phyloP scores from a whole-genome alignment of 2,329 filamentous ascomycete species.

The Lasiodiplodia citricola region DNA sequence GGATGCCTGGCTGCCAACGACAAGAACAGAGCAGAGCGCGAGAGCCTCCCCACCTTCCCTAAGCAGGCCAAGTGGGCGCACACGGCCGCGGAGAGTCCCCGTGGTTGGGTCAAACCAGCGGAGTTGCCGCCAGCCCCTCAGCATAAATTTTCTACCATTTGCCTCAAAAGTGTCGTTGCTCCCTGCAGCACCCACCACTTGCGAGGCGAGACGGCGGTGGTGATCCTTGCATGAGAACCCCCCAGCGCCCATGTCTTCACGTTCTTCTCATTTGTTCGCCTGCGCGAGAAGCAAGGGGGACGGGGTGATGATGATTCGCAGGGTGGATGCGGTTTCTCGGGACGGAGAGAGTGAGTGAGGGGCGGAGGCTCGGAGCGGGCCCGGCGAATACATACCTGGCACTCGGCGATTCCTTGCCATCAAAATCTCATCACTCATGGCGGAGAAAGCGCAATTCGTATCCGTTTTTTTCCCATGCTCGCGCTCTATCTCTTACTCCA shows the following conservation, averaged over 20 bases:
- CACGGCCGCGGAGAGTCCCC: not conserved
- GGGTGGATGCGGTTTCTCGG: slow-evolving; percentile 8
- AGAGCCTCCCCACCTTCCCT: slow-evolving; percentile 17
- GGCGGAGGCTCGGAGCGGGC: slow-evolving; percentile 8
- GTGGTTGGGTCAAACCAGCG: not conserved
- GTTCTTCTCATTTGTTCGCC: not conserved
- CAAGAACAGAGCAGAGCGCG: not conserved
- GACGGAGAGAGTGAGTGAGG: not conserved
- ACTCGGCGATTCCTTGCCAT: not conserved
- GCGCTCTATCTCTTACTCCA: slow-evolving; percentile 8
- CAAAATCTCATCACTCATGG: not conserved
- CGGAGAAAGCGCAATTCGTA: not conserved
- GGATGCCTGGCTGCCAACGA: not conserved
- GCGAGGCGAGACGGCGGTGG: slow-evolving; percentile 1
- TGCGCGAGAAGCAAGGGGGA: slow-evolving; percentile 14
- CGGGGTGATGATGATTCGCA: slow-evolving; percentile 17
- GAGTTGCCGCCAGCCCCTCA: slow-evolving; percentile 14
- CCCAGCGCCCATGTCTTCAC: not conserved
- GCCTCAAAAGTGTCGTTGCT: not conserved
- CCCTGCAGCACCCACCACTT: slow-evolving; percentile 6
- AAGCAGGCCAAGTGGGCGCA: slow-evolving; percentile 5
- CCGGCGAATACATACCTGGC: not conserved
- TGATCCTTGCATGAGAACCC: slow-evolving; percentile 15
- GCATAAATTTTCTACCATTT: not conserved
- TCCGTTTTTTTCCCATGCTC: not conserved